Conservation (phyloP, 1,284 basidiomycete genomes). For the Trichosporon coremiiforme region DNA sequence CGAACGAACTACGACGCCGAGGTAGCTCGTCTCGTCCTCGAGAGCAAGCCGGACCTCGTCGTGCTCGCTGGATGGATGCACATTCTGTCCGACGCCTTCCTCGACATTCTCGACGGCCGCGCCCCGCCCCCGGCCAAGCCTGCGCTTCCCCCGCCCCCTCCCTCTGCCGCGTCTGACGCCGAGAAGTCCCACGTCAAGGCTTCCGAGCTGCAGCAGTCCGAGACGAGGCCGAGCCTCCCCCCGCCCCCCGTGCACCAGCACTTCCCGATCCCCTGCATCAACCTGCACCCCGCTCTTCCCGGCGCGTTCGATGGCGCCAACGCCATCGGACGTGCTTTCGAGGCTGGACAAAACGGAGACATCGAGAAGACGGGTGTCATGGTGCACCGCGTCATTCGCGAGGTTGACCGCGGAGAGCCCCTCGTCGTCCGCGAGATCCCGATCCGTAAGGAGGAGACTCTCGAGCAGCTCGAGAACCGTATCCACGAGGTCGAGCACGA, state of each 20-base stretch:
- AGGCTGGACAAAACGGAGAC: constrained; percentile 81
- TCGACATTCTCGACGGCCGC: constrained; percentile 57
- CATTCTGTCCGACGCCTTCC: constrained; percentile 65
- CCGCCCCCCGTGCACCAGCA: constrained; percentile 32
- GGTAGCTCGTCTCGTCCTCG: constrained; percentile 72
- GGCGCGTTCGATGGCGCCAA: constrained; percentile 91
- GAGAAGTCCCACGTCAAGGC: constrained; percentile 15
- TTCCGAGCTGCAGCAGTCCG: constrained; percentile 13
- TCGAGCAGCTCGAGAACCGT: constrained; percentile 74
- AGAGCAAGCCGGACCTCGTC: constrained; percentile 73
- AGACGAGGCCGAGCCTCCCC: constrained; percentile 27
- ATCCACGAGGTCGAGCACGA: constrained; percentile 85
- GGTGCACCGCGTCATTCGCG: constrained; percentile 91
- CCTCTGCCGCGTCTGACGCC: constrained; percentile 25
- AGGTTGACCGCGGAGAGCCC: constrained; percentile 90
- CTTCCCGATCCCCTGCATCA: constrained; percentile 80
- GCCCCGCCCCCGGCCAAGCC: constrained; percentile 37
- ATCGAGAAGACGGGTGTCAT: constrained; percentile 80
- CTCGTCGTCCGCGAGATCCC: constrained; percentile 77
- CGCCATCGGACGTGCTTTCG: constrained; percentile 85
- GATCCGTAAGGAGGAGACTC: constrained; percentile 70
- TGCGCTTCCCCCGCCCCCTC: constrained; percentile 39
- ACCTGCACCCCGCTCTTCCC: constrained; percentile 93
- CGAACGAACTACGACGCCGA: constrained; percentile 84
- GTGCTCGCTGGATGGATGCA: constrained; percentile 99